Evolutionary conservation across 129 eudicot species (phyloP).

Genomic region (Ambrosia trifida): DNA sequence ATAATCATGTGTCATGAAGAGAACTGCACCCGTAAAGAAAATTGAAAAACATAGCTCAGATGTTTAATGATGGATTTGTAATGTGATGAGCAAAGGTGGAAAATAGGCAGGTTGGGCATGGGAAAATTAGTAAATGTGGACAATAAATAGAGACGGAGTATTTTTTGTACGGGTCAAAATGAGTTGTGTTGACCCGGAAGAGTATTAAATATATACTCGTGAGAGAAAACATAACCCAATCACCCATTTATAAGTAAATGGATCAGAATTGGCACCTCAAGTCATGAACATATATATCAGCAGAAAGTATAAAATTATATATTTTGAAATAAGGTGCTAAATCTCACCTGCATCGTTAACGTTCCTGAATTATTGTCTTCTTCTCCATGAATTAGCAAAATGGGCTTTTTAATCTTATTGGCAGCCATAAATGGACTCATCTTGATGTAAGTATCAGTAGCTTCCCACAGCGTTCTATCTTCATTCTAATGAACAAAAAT

Average conservation of each 20-base stretch:
- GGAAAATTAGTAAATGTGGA: neutral
- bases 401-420: constrained; percentile 87
- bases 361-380: constrained; percentile 98
- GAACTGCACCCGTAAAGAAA: too few species aligned
- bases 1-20: neutral
- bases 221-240: neutral
- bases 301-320: neutral
- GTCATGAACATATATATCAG: neutral
- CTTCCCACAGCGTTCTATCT: constrained; percentile 98
- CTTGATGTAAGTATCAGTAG: constrained; percentile 71
- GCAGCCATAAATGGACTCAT: constrained; percentile 98
- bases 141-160: neutral
- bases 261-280: neutral
- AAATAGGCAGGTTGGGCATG: neutral
- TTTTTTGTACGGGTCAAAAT: neutral
- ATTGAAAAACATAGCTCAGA: neutral
- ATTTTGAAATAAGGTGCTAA: neutral
- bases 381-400: constrained; percentile 95
- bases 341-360: constrained; percentile 79
- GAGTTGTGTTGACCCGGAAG: neutral
- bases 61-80: neutral
- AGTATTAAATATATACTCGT: neutral
- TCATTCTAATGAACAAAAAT: constrained; percentile 54
- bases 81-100: neutral
- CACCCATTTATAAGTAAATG: neutral